phyloP scores from a whole-genome alignment of 2,329 filamentous ascomycete species.

The Claviceps lovelessii region DNA sequence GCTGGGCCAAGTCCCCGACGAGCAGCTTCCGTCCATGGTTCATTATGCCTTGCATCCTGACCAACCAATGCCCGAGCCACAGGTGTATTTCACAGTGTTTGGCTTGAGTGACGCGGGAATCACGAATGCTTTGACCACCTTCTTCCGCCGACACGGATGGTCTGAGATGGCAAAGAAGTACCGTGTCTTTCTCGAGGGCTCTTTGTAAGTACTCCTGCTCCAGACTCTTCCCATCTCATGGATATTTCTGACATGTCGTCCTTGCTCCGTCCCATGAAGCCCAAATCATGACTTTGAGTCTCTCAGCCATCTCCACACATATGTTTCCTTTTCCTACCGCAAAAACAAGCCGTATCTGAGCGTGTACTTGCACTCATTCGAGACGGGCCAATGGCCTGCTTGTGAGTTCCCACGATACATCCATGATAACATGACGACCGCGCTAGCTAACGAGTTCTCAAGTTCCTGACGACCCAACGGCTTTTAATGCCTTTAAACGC shows the following conservation, averaged over 20 bases:
- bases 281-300: neutral
- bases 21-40: conserved; percentile 1
- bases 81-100: conserved; percentile 1
- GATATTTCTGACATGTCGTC: neutral
- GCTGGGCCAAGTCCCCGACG: neutral
- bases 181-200: neutral
- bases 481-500: neutral
- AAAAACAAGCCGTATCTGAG: neutral
- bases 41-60: neutral
- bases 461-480: neutral
- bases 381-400: neutral
- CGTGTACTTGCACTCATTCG: conserved; percentile 1
- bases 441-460: neutral
- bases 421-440: neutral
- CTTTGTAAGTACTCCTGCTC: neutral
- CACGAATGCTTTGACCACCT: neutral
- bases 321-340: neutral
- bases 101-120: neutral
- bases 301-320: neutral
- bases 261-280: neutral
- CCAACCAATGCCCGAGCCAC: neutral
- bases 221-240: neutral
- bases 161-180: neutral
- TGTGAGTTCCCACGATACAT: neutral
- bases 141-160: neutral